Base-by-base conservation (phyloP, 2,329 filamentous ascomycete genomes). In the Graphilbum ipis-grandicollis region DNA sequence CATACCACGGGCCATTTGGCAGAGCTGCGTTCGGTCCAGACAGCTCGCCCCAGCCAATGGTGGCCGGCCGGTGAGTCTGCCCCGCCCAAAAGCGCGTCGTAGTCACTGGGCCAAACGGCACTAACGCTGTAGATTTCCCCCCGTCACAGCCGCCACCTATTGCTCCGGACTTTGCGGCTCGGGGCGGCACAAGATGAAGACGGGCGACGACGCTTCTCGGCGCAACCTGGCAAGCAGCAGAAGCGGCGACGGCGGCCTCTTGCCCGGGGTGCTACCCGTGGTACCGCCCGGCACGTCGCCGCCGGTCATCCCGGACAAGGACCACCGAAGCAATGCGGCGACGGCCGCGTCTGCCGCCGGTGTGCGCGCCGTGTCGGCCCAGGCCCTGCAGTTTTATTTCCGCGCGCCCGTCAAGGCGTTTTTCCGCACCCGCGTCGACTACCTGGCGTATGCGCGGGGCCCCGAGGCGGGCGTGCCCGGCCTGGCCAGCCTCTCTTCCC, bases 391-490 rank as follows among this genome's bases (percentile, higher is more conserved):
- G 19, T 93, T 93, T 49, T 94, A 93, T 59, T 94, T 93, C 52
- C 69, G 85, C 39, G 83, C 84, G 0, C 86, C 86, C 1, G 80
- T 85, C 37, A 93, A 93, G 57, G 81, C 85, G 14, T 94, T 94
- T 53, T 93, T 94, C 58, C 73, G 83, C 42, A 86, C 82, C 1
- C 66, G 86, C 40, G 84, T 94, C 44, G 86, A 94, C 61, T 93
- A 85, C 46, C 63, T 74, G 15, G 68, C 68, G 2, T 74, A 71
- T 42, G 70, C 68, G 3, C 60, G 70, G 21, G 62, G 53, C 14
- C 50, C 72, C 3, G 26, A 41, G 31, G 25, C 18, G 18, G 61
- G 64, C 40, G 55, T 53, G 2, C 48, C 56, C 35, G 38, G 32
- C 26, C 14, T 37, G 7, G 26, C 30, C 9, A 3, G 41, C 9